Percentiles rank a stretch among this genome's conserved stretches.
phyloP scores from a whole-genome alignment of 768 basidiomycete genomes.

The Calocera viscosa region DNA sequence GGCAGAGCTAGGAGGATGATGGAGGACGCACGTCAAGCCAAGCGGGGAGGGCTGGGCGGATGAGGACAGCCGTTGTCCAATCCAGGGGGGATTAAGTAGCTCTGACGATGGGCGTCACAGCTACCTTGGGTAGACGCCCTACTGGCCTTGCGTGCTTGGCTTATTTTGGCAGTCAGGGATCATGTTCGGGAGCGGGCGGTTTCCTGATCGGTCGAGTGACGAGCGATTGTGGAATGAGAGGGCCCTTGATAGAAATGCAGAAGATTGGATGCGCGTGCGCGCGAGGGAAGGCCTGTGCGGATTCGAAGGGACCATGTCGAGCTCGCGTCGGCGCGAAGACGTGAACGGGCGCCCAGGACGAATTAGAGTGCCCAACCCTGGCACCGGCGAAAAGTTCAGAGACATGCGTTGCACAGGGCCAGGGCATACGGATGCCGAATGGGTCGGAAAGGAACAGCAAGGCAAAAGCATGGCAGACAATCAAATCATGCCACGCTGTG shows the following conservation, averaged over 20 bases:
- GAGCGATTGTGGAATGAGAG: slow-evolving; percentile 7
- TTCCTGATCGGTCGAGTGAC: not conserved
- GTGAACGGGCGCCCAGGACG: not conserved
- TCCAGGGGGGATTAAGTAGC: slow-evolving; percentile 1
- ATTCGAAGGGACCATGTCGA: not conserved
- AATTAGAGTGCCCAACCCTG: slow-evolving; percentile 6
- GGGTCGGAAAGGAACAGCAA: not conserved
- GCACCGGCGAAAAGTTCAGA: slow-evolving; percentile 2
- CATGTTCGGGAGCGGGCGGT: slow-evolving; percentile 4
- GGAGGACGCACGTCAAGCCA: not conserved
- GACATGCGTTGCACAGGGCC: not conserved
- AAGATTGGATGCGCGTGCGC: slow-evolving; percentile 1
- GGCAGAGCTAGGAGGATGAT: not conserved
- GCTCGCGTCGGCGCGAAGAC: not conserved
- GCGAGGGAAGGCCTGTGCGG: not conserved
- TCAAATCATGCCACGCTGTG: slow-evolving; percentile 8
- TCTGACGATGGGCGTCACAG: not conserved
- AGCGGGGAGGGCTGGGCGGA: slow-evolving; percentile 5
- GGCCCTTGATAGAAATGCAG: not conserved
- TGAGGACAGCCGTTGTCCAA: not conserved
- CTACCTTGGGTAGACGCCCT: not conserved
- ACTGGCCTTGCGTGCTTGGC: not conserved
- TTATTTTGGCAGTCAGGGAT: not conserved
- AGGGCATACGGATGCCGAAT: not conserved
- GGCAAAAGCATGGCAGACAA: not conserved